Evolutionary conservation across 139 green algal genomes (phyloP), one percentile per base, ranked within the genome.

Genomic region (Ettlia oleoabundans): DNA sequence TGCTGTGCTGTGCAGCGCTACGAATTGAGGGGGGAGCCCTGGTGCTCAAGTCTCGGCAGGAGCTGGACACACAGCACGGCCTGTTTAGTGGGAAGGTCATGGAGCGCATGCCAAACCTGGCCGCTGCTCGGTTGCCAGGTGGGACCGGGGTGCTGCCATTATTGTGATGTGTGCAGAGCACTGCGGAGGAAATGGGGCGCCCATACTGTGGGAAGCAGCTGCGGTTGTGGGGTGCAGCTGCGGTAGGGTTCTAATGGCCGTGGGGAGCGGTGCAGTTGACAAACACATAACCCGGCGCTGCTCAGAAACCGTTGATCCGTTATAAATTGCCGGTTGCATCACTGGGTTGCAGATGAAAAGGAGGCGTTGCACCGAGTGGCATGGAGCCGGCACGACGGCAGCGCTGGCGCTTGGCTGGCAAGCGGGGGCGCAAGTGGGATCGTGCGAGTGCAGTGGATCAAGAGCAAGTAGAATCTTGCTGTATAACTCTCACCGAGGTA

Each of bases 351-450:
- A 80, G 73, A 80, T 33, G 73, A 74, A 18, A 26, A 28, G 13
- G 77, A 88, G 71, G 47, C 70, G 28, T 10, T 88, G 32, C 78
- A 85, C 72, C 65, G 76, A 43, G 78, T 88, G 69, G 80, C 78
- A 1, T 84, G 80, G 80, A 33, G 37, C 33, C 5, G 70, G 55
- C 53, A 63, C 3, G 24, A n/a, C 35, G 21, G 41, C 28, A 26
- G 40, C 62, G 41, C n/a, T 10, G 42, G 35, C 8, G 65, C 74
- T 2, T 84, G 74, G 82, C 63, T 87, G 75, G 75, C 82, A 2
- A 61, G 37, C 26, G 82, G 43, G 42, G 75, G 75, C 10, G 82
- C 82, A 13, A 61, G 75, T 32, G 82, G 82, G 24, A 37, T 87
- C 26, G 78, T 86, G 82, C 65, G 78, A 18, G 67, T 43, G 22